Evolutionary conservation across 1,284 basidiomycete species (phyloP).

Genomic region (Trametes pubescens): DNA sequence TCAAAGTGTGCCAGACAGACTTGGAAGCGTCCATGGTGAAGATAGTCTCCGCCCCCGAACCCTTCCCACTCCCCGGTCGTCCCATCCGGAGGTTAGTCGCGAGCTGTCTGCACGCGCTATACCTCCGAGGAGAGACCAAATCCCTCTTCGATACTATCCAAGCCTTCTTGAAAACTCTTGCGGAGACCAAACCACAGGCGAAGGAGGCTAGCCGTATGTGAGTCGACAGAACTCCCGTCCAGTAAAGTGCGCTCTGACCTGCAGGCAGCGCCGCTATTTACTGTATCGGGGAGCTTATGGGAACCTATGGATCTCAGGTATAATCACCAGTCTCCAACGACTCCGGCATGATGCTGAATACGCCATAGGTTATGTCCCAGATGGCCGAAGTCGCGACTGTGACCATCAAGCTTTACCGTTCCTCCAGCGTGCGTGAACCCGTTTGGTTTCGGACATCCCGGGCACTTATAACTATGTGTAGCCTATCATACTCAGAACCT

Average conservation of each 20-base stretch:
- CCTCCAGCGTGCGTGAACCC: constrained; percentile 65
- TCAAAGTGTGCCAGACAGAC: constrained; percentile 69
- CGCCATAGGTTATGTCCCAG: constrained; percentile 88
- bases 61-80: constrained; percentile 83
- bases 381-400: constrained; percentile 84
- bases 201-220: constrained; percentile 61
- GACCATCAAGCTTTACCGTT: constrained; percentile 72
- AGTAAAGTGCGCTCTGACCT: constrained; percentile 3
- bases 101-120: constrained; percentile 81
- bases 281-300: constrained; percentile 90
- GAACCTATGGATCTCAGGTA: constrained; percentile 83
- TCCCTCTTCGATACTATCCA: constrained; percentile 92
- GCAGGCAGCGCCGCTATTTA: constrained; percentile 74
- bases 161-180: constrained; percentile 74
- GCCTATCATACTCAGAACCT: constrained; percentile 84
- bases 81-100: constrained; percentile 84
- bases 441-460: neutral
- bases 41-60: constrained; percentile 63
- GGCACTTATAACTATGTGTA: constrained; percentile 38
- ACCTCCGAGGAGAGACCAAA: constrained; percentile 83
- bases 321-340: constrained; percentile 34
- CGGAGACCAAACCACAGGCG: constrained; percentile 73
- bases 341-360: constrained; percentile 12
- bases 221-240: neutral
- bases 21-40: constrained; percentile 73